Base-by-base conservation (phyloP, 768 basidiomycete species). In the Clavaria fumosa region DNA sequence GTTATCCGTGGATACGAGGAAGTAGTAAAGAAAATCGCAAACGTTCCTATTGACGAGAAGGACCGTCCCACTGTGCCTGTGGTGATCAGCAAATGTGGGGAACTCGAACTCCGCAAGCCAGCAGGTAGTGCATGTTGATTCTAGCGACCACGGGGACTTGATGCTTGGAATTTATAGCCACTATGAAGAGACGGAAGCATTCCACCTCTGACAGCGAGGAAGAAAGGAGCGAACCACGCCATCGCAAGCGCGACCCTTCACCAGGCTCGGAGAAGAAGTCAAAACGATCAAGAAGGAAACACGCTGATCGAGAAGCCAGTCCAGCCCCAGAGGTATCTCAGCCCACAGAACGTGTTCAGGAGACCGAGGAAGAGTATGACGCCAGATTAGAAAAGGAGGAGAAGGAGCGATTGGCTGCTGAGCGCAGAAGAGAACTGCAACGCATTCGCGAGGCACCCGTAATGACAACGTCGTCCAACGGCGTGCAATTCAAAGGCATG, bases 331-430 rank as follows among this genome's bases (percentile, higher is more conserved):
- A 50, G n/a, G n/a, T n/a, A n/a, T n/a, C n/a, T n/a, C n/a, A n/a
- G n/a, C n/a, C n/a, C n/a, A 27, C 38, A 35, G 50, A 49, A 31
- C 32, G 49, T 5, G 45, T 38, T 24, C 53, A 57, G 43, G 78
- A 81, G 51, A 79, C 75, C 0, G 73, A 78, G 45, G 80, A 79
- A 51, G 75, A 78, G 49, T 80, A 83, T 43, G 78, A 78, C 47
- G 68, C 68, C 1, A 59, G 75, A 23, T 53, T 82, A 34, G 78
- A 80, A 50, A 58, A 71, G 27, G 75, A 80, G 50, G 79, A 81
- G 53, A 63, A 62, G 9, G 73, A 76, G 46, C 60, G 77, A 31
- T 38, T 70, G 0, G 71, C 64, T 44, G 61, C 56, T 5, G 62
- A 58, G 24, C 62, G 62, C 42, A 62, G 55, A 45, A 55, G 47